Percentiles rank a stretch among this genome's conserved stretches.
These are phyloP conservation scores for Phylloporus sp. DNA, from an alignment of 768 basidiomycete species.

Conservation along the genomic window DNA sequence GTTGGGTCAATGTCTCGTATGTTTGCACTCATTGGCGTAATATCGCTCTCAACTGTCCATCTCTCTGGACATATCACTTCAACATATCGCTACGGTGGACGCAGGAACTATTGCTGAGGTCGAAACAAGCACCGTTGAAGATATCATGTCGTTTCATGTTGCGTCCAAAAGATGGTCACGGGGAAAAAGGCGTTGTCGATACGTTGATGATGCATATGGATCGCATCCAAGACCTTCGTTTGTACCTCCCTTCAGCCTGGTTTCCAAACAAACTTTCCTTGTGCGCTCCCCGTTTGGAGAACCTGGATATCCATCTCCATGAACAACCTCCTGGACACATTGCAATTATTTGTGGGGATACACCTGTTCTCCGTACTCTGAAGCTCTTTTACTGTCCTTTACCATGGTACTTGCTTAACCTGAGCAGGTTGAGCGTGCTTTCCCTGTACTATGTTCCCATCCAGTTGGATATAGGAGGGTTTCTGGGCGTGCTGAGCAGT, in stretches of 20 bases:
- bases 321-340: not conserved
- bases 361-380: not conserved
- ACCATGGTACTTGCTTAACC: not conserved
- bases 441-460: not conserved
- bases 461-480: constrained; percentile 25
- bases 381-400: not conserved
- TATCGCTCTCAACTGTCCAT: constrained; percentile 39
- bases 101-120: too few species aligned
- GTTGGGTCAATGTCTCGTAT: constrained; percentile 9
- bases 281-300: not conserved
- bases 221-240: not conserved
- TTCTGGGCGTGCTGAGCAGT: constrained; percentile 30
- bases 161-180: too few species aligned
- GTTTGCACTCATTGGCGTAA: constrained; percentile 36
- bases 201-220: not conserved
- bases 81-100: too few species aligned
- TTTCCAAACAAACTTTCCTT: not conserved
- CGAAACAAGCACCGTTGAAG: constrained; percentile 27
- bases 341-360: not conserved
- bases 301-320: not conserved
- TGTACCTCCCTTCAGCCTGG: not conserved
- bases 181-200: not conserved
- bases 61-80: too few species aligned
- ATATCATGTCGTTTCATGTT: not conserved
- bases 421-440: not conserved